Conservation (phyloP, 176 grass and related monocot genomes). For the Ensete glaucum region DNA sequence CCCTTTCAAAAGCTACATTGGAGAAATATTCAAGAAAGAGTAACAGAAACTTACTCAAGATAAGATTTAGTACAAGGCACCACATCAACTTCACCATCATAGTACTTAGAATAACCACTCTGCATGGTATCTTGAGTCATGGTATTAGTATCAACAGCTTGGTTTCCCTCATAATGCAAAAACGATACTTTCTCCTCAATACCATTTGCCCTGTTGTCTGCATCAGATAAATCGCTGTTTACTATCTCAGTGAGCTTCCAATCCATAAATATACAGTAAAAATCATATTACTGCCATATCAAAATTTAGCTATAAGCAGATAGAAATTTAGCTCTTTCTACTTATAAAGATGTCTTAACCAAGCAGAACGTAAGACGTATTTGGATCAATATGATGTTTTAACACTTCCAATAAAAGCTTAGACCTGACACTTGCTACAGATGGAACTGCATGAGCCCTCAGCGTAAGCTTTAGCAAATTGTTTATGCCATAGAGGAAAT, state of each 20-base stretch:
- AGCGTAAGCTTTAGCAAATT: too few relatives aligned
- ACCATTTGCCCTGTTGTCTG: conserved; percentile 8
- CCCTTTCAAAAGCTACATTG: not conserved
- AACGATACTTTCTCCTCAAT: conserved; percentile 20
- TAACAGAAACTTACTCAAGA: not conserved
- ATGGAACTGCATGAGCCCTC: not conserved
- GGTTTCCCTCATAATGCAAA: conserved; percentile 25
- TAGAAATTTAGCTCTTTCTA: not conserved
- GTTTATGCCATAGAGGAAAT: too few relatives aligned
- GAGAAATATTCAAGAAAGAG: not conserved
- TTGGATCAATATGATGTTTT: not conserved
- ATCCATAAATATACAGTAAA: conserved; percentile 31
- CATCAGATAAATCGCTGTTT: conserved; percentile 16
- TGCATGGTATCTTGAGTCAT: not conserved
- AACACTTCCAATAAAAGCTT: not conserved
- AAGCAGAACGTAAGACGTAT: not conserved
- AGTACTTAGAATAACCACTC: not conserved
- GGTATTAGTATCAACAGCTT: conserved; percentile 9
- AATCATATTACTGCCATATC: conserved; percentile 22
- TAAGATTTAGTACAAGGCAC: not conserved
- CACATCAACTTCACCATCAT: not conserved
- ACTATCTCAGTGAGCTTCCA: conserved; percentile 30
- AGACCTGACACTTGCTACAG: not conserved
- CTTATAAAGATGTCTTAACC: not conserved
- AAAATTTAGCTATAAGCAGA: not conserved